Evolutionary conservation across 306 rosid species (phyloP), one percentile per base, ranked within the genome.

Genomic region (Lathyrus aphaca): DNA sequence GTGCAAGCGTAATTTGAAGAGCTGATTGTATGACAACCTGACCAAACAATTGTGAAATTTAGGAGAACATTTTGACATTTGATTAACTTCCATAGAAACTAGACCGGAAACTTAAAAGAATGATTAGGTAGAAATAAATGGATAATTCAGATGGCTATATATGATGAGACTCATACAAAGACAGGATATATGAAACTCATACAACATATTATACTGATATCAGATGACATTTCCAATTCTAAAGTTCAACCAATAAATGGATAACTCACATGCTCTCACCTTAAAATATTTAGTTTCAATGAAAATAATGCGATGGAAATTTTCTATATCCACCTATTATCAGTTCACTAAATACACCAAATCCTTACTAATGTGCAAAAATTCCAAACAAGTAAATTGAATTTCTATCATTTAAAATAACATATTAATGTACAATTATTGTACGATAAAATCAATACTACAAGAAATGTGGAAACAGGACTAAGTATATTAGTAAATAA

Each of bases 391-490:
- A 32, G 14, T 46, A 19, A 48, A 18, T 45, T 72, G 42, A 8
- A 18, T 71, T 45, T 45, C 69, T 14, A 72, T 32, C 62, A 61
- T 37, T 38, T 21, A 25, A 37, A 40, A 72, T 17, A 72, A 50
- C 77, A 62, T 49, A 40, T n/a, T 15, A 46, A 3, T 42, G 13
- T 42, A 12, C 14, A 42, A 42, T 46, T 35, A 48, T 25, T 25
- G 29, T 21, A 72, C 16, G n/a, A 32, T 58, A 35, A 61, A 60
- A 60, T 46, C 35, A 63, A 60, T 72, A 48, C 56, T 44, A 13
- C 9, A 35, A 48, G 50, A 46, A 39, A 72, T 5, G 40, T 37
- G 14, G 7, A 61, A 17, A 27, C 49, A 50, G 14, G 9, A 51
- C 21, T 44, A 30, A 13, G 23, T n/a, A 66, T 44, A 44, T 44